Percentiles rank a stretch among this genome's conserved stretches.
These are phyloP conservation scores for Citrus sp. DNA, from an alignment of 345 rosid species.

Conservation along the genomic window DNA sequence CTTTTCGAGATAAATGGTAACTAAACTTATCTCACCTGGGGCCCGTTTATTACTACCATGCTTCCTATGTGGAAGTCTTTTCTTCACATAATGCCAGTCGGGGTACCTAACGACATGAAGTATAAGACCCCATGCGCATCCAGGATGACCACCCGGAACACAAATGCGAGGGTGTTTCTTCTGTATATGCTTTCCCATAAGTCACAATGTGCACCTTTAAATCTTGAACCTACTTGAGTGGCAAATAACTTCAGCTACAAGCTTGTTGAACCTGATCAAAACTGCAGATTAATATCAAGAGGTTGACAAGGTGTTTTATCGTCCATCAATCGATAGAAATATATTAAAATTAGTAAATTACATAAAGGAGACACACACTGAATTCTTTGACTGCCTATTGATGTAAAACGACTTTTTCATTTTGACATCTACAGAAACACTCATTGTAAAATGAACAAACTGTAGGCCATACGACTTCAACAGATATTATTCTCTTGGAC, in stretches of 20 bases:
- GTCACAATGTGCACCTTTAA: neutral
- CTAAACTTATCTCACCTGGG: constrained; percentile 24
- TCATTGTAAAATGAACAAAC: neutral
- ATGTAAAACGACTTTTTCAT: neutral
- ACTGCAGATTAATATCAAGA: neutral
- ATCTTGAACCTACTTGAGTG: neutral
- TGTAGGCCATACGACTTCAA: no score
- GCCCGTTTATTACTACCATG: constrained; percentile 20
- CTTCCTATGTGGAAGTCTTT: constrained; percentile 48
- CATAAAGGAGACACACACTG: neutral
- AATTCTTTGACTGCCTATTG: neutral
- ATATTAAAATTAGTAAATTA: neutral
- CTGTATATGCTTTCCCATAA: constrained; percentile 51
- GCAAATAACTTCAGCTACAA: constrained; percentile 14
- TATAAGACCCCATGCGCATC: constrained; percentile 63
- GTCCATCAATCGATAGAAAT: neutral
- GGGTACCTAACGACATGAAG: constrained; percentile 60
- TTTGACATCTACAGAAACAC: neutral
- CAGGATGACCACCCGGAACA: constrained; percentile 32
- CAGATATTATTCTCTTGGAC: neutral
- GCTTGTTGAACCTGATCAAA: constrained; percentile 31
- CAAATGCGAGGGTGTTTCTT: constrained; percentile 25
- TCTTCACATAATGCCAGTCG: constrained; percentile 66
- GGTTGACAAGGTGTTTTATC: neutral
- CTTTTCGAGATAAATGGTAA: neutral